A percentile compares a stretch with the other conserved stretches of the same genome.
Conservation (phyloP, 495 filamentous ascomycete species). For the Xylaria intraflava region DNA sequence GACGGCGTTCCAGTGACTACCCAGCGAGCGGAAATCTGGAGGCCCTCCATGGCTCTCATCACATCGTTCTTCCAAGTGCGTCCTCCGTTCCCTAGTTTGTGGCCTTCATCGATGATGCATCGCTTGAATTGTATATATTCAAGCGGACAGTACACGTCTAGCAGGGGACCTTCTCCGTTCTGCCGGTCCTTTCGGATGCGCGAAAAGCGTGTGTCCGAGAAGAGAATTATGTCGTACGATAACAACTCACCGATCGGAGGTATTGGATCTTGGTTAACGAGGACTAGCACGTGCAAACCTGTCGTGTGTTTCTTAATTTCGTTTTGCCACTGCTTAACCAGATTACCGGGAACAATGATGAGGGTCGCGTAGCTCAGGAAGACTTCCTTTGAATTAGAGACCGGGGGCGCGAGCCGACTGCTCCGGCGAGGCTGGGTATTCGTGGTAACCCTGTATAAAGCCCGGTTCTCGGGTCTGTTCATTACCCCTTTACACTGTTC, state of each 20-base stretch:
- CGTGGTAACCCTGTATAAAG: constrained; percentile 35
- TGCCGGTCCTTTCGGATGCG: constrained; percentile 39
- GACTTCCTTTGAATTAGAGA: constrained; percentile 45
- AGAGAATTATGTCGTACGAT: constrained; percentile 70
- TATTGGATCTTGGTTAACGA: constrained; percentile 45
- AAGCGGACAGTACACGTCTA: constrained; percentile 40
- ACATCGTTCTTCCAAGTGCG: constrained; percentile 56
- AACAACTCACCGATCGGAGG: constrained; percentile 56
- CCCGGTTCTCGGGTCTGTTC: constrained; percentile 18
- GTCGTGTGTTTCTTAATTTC: constrained; percentile 65
- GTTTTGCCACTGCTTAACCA: constrained; percentile 61
- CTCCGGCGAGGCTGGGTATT: constrained; percentile 32
- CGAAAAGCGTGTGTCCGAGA: constrained; percentile 69
- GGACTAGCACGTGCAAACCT: constrained; percentile 56
- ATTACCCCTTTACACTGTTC: constrained; percentile 51
- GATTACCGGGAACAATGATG: constrained; percentile 62
- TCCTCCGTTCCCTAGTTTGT: constrained; percentile 60
- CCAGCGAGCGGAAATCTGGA: constrained; percentile 74
- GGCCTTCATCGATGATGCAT: constrained; percentile 87
- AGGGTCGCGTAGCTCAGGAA: constrained; percentile 61
- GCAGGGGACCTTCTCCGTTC: constrained; percentile 1
- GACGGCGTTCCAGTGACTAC: constrained; percentile 89
- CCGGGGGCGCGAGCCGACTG: constrained; percentile 26
- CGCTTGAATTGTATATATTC: constrained; percentile 73
- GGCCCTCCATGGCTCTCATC: constrained; percentile 56